Percentiles rank a stretch among this genome's conserved stretches.
Conservation (phyloP, 1,284 basidiomycete species). For the Pseudozyma pruni region DNA sequence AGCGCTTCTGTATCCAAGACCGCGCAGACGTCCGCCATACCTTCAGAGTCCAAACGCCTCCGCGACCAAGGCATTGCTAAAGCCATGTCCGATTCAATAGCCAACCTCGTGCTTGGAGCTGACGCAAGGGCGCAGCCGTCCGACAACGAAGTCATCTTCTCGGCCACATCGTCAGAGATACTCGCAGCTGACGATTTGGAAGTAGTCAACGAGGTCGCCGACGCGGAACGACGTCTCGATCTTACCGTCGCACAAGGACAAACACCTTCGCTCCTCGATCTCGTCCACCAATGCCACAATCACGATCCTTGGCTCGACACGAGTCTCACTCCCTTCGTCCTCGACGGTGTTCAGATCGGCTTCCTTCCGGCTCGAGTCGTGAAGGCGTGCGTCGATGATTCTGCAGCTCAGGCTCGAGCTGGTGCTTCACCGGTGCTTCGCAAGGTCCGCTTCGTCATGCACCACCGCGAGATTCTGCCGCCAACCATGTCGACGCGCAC, state of each 20-base stretch:
- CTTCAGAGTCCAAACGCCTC: conserved; percentile 33
- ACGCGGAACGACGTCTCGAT: conserved; percentile 19
- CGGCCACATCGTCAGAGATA: conserved; percentile 24
- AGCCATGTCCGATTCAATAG: conserved; percentile 35
- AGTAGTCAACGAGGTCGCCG: conserved; percentile 24
- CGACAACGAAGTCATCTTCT: conserved; percentile 40
- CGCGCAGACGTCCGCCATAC: conserved; percentile 24
- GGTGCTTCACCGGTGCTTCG: conserved; percentile 18
- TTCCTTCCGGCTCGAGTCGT: conserved; percentile 51
- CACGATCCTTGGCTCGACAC: conserved; percentile 60
- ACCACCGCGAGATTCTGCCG: conserved; percentile 33
- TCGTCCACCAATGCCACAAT: conserved; percentile 59
- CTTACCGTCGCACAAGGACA: background rate
- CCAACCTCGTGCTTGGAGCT: conserved; percentile 37
- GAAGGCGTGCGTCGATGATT: conserved; percentile 41
- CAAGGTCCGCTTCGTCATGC: conserved; percentile 33
- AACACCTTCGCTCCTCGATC: conserved; percentile 43
- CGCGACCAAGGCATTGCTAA: conserved; percentile 30
- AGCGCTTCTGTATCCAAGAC: no score
- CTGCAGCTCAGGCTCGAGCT: conserved; percentile 11
- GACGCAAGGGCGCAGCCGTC: conserved; percentile 6
- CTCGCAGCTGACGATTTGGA: conserved; percentile 28
- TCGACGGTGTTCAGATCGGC: conserved; percentile 60
- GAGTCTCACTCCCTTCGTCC: conserved; percentile 46
- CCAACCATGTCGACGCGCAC: conserved; percentile 15